phyloP scores from a whole-genome alignment of 106 monocot species.

The Phalaenopsis aphrodite region DNA sequence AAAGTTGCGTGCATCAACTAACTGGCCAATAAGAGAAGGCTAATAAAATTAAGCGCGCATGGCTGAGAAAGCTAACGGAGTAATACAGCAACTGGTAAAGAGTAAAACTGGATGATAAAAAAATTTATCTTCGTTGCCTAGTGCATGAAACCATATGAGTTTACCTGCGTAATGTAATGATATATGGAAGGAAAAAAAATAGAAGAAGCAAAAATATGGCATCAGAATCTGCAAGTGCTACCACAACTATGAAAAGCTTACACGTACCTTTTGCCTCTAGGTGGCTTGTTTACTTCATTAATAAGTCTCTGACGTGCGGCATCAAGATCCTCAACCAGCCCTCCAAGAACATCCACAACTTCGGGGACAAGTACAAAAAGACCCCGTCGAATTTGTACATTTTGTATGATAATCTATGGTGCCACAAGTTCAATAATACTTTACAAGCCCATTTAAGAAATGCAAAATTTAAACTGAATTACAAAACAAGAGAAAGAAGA shows the following conservation, averaged over 20 bases:
- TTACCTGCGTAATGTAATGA: not conserved
- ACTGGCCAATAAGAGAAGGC: not conserved
- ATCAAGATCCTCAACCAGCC: constrained; percentile 64
- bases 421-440: not conserved
- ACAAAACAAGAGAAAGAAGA: constrained; percentile 1
- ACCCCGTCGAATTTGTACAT: constrained; percentile 67
- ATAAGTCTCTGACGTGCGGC: constrained; percentile 72
- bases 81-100: not conserved
- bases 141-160: not conserved
- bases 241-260: not conserved
- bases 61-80: not conserved
- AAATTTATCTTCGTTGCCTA: not conserved
- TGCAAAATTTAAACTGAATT: not conserved
- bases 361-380: constrained; percentile 88
- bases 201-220: not conserved
- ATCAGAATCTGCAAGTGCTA: not conserved
- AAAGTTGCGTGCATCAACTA: too few relatives aligned
- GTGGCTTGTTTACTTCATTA: constrained; percentile 80
- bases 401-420: constrained; percentile 62
- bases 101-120: not conserved
- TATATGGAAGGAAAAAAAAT: not conserved
- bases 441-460: not conserved
- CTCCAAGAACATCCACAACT: constrained; percentile 73
- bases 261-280: constrained; percentile 70
- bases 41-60: not conserved